Percentiles rank a stretch among this genome's conserved stretches.
Evolutionary conservation across 2,329 filamentous ascomycete species (phyloP).

Genomic region (Atkinsonella texensis): DNA sequence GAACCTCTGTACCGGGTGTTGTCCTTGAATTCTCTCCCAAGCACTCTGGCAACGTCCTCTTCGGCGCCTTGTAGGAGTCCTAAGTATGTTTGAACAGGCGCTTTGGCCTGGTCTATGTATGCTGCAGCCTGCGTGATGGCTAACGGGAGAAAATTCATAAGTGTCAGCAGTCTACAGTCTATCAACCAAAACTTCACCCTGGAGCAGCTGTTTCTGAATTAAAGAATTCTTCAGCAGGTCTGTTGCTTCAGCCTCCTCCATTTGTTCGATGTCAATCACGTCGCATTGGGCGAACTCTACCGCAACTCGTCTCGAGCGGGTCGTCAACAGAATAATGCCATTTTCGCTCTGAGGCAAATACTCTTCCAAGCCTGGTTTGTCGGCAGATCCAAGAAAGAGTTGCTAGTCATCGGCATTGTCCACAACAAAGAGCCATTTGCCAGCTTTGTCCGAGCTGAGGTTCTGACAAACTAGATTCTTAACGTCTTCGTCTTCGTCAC

Average conservation of each 20-base stretch:
- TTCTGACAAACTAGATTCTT: conserved; percentile 43
- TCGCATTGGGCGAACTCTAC: conserved; percentile 13
- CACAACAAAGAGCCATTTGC: conserved; percentile 24
- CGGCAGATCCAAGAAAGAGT: conserved; percentile 10
- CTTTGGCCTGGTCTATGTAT: conserved; percentile 21
- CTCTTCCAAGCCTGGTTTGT: conserved; percentile 11
- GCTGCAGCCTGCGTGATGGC: conserved; percentile 27
- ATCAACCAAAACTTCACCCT: conserved; percentile 4
- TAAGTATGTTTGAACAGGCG: conserved; percentile 17
- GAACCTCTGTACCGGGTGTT: conserved; percentile 16
- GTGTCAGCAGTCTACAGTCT: conserved; percentile 17
- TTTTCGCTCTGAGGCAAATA: conserved; percentile 19
- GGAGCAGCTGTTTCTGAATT: conserved; percentile 8
- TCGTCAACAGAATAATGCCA: conserved; percentile 22
- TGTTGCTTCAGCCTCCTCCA: conserved; percentile 17
- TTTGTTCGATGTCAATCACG: conserved; percentile 16
- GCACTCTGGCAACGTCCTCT: conserved; percentile 15
- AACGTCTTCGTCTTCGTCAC: conserved; percentile 39
- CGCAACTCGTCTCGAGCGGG: conserved; percentile 18
- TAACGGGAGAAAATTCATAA: conserved; percentile 27
- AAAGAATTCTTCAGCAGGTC: conserved; percentile 16
- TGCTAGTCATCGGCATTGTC: conserved; percentile 27
- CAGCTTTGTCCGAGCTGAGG: conserved; percentile 12
- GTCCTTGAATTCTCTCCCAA: conserved; percentile 23
- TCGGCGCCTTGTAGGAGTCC: conserved; percentile 15